A percentile compares a stretch with the other conserved stretches of the same genome.
Evolutionary conservation across 768 basidiomycete species (phyloP).

Genomic region (Boletales sp.): DNA sequence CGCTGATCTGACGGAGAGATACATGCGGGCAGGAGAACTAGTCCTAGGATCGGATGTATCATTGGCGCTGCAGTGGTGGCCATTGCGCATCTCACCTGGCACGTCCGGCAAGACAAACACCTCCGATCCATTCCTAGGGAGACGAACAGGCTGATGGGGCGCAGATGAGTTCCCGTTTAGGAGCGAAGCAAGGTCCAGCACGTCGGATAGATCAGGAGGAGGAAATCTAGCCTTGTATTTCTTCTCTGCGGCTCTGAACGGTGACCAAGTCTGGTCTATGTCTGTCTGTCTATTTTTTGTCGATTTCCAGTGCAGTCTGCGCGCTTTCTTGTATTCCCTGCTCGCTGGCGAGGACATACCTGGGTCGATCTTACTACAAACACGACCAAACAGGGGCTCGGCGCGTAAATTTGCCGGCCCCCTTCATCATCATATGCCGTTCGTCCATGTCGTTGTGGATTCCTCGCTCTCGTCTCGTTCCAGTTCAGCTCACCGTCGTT

Average conservation of each 20-base stretch:
- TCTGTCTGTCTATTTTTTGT: slow-evolving; percentile 49
- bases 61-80: background rate
- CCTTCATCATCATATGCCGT: background rate
- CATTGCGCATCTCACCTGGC: slow-evolving; percentile 33
- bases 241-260: slow-evolving; percentile 78
- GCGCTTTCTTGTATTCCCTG: slow-evolving; percentile 56
- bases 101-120: slow-evolving; percentile 27
- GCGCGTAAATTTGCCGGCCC: slow-evolving; percentile 7
- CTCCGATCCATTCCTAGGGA: background rate
- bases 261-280: slow-evolving; percentile 58
- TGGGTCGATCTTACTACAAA: slow-evolving; percentile 24
- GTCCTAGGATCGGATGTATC: slow-evolving; percentile 48
- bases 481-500: slow-evolving; percentile 16
- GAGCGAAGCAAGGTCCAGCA: slow-evolving; percentile 62
- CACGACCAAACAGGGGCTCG: slow-evolving; percentile 18
- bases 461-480: slow-evolving; percentile 48
- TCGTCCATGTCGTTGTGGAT: slow-evolving; percentile 72
- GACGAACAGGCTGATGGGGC: slow-evolving; percentile 1
- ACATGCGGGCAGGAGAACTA: slow-evolving; percentile 80
- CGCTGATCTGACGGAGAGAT: slow-evolving; percentile 62
- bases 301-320: slow-evolving; percentile 54
- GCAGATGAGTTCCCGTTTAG: slow-evolving; percentile 10
- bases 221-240: slow-evolving; percentile 76
- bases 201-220: slow-evolving; percentile 65
- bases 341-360: slow-evolving; percentile 19